Evolutionary conservation across 192 early-diverging fungal genomes (phyloP).

Genomic region (Umbelopsis sp.): DNA sequence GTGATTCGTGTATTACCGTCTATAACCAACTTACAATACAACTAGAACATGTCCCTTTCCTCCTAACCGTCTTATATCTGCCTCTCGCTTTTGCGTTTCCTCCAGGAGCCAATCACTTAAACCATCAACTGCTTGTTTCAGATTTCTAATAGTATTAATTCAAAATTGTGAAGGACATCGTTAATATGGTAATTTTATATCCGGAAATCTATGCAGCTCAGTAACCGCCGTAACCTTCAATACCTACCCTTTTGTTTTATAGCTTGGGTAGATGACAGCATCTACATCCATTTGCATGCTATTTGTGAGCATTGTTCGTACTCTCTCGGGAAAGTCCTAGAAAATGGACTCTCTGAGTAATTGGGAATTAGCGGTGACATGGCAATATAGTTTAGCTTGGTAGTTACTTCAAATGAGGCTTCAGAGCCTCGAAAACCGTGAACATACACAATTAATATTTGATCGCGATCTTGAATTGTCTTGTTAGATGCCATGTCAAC

Average conservation of each 20-base stretch:
- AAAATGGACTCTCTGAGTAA: background rate
- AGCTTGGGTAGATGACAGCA: slow-evolving; percentile 55
- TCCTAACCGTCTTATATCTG: slow-evolving; percentile 8
- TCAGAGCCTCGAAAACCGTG: slow-evolving; percentile 63
- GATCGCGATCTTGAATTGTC: slow-evolving; percentile 22
- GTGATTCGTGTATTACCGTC: background rate
- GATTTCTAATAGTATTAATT: slow-evolving; percentile 17
- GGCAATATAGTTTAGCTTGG: background rate
- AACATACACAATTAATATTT: slow-evolving; percentile 54
- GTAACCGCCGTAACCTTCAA: background rate
- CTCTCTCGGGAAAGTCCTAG: slow-evolving; percentile 54
- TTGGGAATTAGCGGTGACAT: background rate
- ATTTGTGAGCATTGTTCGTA: slow-evolving; percentile 48
- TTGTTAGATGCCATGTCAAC: background rate
- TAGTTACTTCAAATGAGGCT: slow-evolving; percentile 43
- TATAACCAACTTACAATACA: slow-evolving; percentile 11
- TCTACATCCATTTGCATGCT: slow-evolving; percentile 43
- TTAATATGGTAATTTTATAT: no score
- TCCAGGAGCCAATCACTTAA: slow-evolving; percentile 53
- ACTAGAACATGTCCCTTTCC: slow-evolving; percentile 24
- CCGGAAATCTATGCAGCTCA: no score
- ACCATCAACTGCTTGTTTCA: slow-evolving; percentile 41
- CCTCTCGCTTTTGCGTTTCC: slow-evolving; percentile 35
- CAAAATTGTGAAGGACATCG: background rate
- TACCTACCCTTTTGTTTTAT: slow-evolving; percentile 54